phyloP scores from a whole-genome alignment of 2,329 filamentous ascomycete genomes.

The Fusarium oligoseptatum region DNA sequence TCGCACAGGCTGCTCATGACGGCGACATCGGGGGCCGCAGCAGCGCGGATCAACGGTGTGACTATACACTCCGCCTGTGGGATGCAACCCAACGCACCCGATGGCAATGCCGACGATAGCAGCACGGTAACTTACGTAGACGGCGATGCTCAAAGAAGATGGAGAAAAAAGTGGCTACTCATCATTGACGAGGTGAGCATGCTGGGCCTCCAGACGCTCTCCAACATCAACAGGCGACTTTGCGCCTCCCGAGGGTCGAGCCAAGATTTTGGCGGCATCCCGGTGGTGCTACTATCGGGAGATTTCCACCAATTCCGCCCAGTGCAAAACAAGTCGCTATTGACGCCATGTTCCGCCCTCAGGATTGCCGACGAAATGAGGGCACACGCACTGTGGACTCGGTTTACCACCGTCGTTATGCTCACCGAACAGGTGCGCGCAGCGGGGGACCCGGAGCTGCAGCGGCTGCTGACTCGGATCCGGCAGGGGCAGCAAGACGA shows the following conservation, averaged over 20 bases:
- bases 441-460: neutral
- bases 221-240: neutral
- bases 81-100: slow-evolving; percentile 3
- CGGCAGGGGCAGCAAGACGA: neutral
- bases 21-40: neutral
- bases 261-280: neutral
- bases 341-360: neutral
- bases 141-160: neutral
- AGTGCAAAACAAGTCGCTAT: neutral
- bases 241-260: neutral
- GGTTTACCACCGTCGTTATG: neutral
- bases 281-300: neutral
- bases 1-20: slow-evolving; percentile 4
- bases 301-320: neutral
- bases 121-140: slow-evolving; percentile 7
- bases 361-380: neutral
- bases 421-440: slow-evolving; percentile 6
- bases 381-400: neutral
- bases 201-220: neutral
- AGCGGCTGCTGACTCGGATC: neutral
- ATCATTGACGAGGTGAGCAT: slow-evolving; percentile 1
- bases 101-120: slow-evolving; percentile 1
- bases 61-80: slow-evolving; percentile 10
- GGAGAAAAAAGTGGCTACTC: neutral
- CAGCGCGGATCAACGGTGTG: slow-evolving; percentile 2